These are phyloP conservation scores for Penicillium nordicum DNA, from an alignment of 2,329 filamentous ascomycete species.

Conservation along the genomic window DNA sequence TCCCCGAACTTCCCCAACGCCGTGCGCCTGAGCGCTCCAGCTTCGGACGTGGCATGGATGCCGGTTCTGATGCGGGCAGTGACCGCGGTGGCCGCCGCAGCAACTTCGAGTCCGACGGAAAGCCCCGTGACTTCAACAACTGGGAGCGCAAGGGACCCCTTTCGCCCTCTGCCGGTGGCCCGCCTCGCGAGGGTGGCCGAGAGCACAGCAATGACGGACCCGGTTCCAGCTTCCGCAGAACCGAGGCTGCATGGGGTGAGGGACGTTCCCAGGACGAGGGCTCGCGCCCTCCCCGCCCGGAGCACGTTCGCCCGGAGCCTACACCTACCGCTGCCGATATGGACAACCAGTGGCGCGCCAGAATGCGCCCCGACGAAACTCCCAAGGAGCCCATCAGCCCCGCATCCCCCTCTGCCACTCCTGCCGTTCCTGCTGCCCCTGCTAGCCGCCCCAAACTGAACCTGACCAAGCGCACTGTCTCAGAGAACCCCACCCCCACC, in stretches of 20 bases:
- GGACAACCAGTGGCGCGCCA: constrained; percentile 88
- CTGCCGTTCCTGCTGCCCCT: constrained; percentile 59
- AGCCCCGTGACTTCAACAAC: constrained; percentile 74
- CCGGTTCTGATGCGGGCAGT: constrained; percentile 53
- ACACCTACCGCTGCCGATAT: constrained; percentile 82
- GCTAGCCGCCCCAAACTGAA: constrained; percentile 76
- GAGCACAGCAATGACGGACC: constrained; percentile 59
- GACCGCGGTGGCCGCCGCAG: constrained; percentile 66
- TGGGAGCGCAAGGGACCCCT: constrained; percentile 96
- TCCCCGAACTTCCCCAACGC: constrained; percentile 67
- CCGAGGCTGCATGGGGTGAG: constrained; percentile 73
- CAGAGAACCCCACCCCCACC: constrained; percentile 61
- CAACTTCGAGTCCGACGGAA: constrained; percentile 69
- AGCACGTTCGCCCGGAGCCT: constrained; percentile 62
- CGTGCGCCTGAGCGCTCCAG: constrained; percentile 54
- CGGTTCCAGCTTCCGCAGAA: constrained; percentile 57
- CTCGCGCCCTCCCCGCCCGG: constrained; percentile 73
- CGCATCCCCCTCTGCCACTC: constrained; percentile 65
- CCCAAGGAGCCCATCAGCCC: constrained; percentile 71
- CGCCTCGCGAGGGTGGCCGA: constrained; percentile 57
- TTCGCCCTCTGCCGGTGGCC: constrained; percentile 59
- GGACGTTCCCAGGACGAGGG: constrained; percentile 64
- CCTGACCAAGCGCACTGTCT: constrained; percentile 84
- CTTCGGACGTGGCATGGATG: constrained; percentile 55
- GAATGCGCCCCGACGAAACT: constrained; percentile 81